A percentile compares a stretch with the other conserved stretches of the same genome.
Evolutionary conservation across 1,284 basidiomycete genomes (phyloP).

Genomic region (Sanghuangporus baumii): DNA sequence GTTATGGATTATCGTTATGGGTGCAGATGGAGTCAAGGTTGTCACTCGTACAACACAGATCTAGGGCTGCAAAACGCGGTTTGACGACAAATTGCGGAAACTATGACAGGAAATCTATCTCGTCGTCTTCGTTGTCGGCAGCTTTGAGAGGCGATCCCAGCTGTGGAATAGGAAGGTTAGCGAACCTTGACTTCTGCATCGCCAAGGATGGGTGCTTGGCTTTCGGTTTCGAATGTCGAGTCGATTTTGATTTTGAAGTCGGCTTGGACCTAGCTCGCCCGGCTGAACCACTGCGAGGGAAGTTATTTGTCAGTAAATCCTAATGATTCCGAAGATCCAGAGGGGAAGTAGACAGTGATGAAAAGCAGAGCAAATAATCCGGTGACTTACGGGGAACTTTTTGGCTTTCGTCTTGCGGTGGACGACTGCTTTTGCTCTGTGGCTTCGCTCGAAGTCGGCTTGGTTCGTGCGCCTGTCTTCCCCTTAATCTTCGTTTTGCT

Average conservation of each 20-base stretch:
- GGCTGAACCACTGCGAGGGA: neutral
- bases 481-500: neutral
- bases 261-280: neutral
- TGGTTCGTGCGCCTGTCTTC: neutral
- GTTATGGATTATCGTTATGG: neutral
- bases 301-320: neutral
- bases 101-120: constrained; percentile 28
- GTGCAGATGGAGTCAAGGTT: neutral
- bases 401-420: neutral
- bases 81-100: neutral
- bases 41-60: too few species aligned
- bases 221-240: neutral
- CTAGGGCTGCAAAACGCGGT: neutral
- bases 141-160: constrained; percentile 18
- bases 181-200: neutral
- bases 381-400: neutral
- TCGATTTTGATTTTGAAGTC: neutral
- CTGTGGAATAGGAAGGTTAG: constrained; percentile 16
- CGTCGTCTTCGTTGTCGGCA: constrained; percentile 27
- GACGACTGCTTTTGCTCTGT: neutral
- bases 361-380: neutral
- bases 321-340: neutral
- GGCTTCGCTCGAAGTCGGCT: neutral
- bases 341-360: neutral
- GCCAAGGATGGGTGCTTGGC: neutral